phyloP scores from a whole-genome alignment of 139 green algal genomes.

The Chlorella sorokiniana region DNA sequence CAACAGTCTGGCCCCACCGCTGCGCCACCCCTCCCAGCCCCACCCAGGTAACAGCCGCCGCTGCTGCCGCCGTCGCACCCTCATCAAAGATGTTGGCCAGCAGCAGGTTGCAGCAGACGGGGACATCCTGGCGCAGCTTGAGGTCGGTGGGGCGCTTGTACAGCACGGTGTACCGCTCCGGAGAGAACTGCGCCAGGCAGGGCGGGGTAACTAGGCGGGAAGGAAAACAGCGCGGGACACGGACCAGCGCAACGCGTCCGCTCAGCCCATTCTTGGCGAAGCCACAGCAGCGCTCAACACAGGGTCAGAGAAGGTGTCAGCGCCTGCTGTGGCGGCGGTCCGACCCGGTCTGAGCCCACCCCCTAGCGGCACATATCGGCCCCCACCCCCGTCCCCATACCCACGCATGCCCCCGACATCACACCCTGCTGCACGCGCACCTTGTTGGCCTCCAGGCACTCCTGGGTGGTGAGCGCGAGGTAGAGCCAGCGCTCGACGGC shows the following conservation, averaged over 20 bases:
- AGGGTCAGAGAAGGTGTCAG: too few species aligned
- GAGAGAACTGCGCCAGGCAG: conserved; percentile 1
- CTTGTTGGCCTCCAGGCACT: conserved; percentile 63
- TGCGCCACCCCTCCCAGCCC: background rate
- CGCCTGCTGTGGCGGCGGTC: too few species aligned
- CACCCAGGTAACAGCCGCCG: background rate
- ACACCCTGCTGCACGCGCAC: background rate
- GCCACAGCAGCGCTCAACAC: background rate
- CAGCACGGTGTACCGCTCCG: conserved; percentile 23
- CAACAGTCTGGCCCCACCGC: too few species aligned
- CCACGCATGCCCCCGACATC: background rate
- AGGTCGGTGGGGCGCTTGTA: conserved; percentile 81
- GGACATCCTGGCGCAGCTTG: conserved; percentile 62
- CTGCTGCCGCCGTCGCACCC: conserved; percentile 20
- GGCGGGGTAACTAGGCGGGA: background rate
- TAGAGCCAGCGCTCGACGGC: conserved; percentile 82
- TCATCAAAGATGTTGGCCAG: conserved; percentile 79
- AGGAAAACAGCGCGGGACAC: background rate
- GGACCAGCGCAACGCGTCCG: too few species aligned
- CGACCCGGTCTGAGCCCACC: too few species aligned
- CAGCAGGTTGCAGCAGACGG: conserved; percentile 69
- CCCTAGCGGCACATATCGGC: too few species aligned
- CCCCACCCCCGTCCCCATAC: too few species aligned
- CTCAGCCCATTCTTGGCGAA: background rate
- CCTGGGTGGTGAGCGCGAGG: conserved; percentile 65